Evolutionary conservation across 2,329 filamentous ascomycete species (phyloP).

Genomic region (Exophiala sideris): DNA sequence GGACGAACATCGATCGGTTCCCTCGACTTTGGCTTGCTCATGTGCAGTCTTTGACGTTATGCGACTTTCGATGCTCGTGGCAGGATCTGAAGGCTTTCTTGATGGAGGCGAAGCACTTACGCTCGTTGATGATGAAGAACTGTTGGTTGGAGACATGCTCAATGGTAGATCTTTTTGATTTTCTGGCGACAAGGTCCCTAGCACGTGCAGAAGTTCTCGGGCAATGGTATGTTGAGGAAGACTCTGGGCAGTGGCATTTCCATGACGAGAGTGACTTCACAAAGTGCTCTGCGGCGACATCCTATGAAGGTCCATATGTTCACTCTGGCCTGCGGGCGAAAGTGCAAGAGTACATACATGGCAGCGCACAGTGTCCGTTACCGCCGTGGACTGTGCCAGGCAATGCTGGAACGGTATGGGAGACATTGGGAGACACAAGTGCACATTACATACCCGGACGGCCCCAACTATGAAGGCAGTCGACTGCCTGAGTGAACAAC

Average conservation of each 20-base stretch:
- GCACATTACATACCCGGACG: conserved; percentile 17
- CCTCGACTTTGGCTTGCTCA: conserved; percentile 16
- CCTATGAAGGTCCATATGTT: conserved; percentile 23
- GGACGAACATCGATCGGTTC: conserved; percentile 17
- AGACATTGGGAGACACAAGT: conserved; percentile 20
- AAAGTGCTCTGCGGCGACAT: conserved; percentile 12
- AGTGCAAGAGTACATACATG: conserved; percentile 17
- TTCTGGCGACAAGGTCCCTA: conserved; percentile 9
- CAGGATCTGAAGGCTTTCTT: conserved; percentile 14
- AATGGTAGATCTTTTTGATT: conserved; percentile 16
- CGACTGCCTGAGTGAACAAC: background rate
- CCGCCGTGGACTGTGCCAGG: conserved; percentile 13
- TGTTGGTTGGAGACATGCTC: conserved; percentile 20
- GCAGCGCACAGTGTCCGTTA: conserved; percentile 16
- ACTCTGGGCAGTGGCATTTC: conserved; percentile 1
- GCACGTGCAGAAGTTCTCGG: conserved; percentile 8
- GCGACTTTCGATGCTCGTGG: conserved; percentile 17
- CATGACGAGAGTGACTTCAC: conserved; percentile 14
- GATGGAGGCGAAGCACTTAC: conserved; percentile 7
- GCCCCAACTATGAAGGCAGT: background rate
- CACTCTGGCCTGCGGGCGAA: conserved; percentile 8
- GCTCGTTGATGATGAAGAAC: conserved; percentile 13
- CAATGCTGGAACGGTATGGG: conserved; percentile 12
- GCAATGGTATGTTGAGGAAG: conserved; percentile 20
- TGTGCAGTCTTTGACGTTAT: conserved; percentile 16